phyloP scores from a whole-genome alignment of 1,284 basidiomycete species.

The Dichomitus squalens region DNA sequence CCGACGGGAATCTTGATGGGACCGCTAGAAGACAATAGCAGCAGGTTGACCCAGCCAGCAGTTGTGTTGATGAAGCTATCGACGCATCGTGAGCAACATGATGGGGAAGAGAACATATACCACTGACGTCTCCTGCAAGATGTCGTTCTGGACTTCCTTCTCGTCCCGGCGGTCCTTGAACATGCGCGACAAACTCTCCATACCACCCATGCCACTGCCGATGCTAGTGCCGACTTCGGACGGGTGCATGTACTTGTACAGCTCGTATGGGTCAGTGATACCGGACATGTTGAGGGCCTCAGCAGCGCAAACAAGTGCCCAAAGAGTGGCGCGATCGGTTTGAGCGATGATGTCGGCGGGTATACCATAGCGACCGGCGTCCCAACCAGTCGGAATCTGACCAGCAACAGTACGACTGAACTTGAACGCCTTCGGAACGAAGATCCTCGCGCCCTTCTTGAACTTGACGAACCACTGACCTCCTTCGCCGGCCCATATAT shows the following conservation, averaged over 20 bases:
- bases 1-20: constrained; percentile 99
- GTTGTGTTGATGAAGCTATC: constrained; percentile 94
- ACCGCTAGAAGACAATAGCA: constrained; percentile 92
- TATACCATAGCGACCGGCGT: constrained; percentile 94
- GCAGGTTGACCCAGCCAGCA: constrained; percentile 96
- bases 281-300: constrained; percentile 98
- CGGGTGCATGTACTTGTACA: constrained; percentile 96
- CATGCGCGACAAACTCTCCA: constrained; percentile 89
- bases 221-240: constrained; percentile 92
- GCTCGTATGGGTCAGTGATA: constrained; percentile 95
- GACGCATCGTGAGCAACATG: constrained; percentile 20
- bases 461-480: constrained; percentile 97
- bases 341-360: constrained; percentile 97
- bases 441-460: constrained; percentile 96
- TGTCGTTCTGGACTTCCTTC: constrained; percentile 97
- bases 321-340: constrained; percentile 92
- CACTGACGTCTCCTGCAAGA: constrained; percentile 94
- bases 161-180: constrained; percentile 98
- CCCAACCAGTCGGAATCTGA: constrained; percentile 97
- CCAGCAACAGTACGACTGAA: constrained; percentile 96
- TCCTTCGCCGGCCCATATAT: constrained; percentile 88
- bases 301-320: constrained; percentile 94
- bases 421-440: constrained; percentile 93
- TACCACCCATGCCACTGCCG: constrained; percentile 98
- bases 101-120: constrained; percentile 1